Base-by-base conservation (phyloP, 441 rosid genomes). In the Pelargonium citronellum region DNA sequence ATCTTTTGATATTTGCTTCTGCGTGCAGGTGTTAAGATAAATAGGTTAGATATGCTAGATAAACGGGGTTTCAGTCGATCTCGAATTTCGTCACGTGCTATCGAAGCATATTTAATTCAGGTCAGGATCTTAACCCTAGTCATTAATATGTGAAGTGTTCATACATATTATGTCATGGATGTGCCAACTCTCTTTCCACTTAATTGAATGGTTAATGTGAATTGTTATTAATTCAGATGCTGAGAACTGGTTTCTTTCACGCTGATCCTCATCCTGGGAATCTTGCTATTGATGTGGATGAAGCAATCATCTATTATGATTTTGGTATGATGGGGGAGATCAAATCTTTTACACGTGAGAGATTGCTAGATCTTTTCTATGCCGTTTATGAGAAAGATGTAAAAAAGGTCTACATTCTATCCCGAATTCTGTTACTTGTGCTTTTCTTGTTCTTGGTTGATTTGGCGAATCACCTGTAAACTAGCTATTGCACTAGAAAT, bases 321-420 rank as follows among this genome's bases (percentile, higher is more conserved):
- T 75, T 75, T 49, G 78, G 78, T 12, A 75, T 75, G 78, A 75
- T 75, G 78, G 78, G 78, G 64, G 78, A 75, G 68, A 75, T 75
- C 63, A 75, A 75, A 71, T 71, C 74, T 15, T 75, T 75, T 68
- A 75, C 78, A 22, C 78, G 78, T 10, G 78, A 75, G 64, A 70
- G 74, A 53, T 27, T 75, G 60, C 74, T 71, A 8, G 78, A 75
- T 44, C 78, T 75, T 16, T 75, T 75, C 71, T 75, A 75, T 44
- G 67, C 74, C 1, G 72, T 75, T 16, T 75, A 75, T 55, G 78
- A 75, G 71, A 75, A 67, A 71, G 78, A 75, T 67, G 78, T 74
- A 16, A 71, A 71, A 66, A 75, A 75, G 78, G 78, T 75, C 7
- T 9, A 12, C 10, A 13, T 9, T 47, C 15, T 70, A 19, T 12